Evolutionary conservation across 805 yeast genomes (phyloP).

Genomic region (Candida silvatica): DNA sequence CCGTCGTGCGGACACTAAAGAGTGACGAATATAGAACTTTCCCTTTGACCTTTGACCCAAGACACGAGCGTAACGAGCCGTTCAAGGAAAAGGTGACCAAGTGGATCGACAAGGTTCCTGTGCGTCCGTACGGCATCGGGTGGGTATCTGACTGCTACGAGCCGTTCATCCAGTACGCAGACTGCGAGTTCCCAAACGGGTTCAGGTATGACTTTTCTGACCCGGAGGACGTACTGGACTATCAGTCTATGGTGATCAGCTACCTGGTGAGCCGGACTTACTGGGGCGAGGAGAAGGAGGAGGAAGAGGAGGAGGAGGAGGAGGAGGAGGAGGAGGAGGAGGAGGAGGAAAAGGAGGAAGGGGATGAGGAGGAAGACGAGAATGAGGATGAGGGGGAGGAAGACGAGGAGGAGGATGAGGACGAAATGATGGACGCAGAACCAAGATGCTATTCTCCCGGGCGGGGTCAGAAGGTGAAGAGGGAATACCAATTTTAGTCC

Average conservation of each 20-base stretch:
- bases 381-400: no score
- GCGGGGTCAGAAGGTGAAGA: no score
- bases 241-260: constrained; percentile 46
- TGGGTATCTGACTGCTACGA: no score
- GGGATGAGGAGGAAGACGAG: no score
- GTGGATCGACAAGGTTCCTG: constrained; percentile 59
- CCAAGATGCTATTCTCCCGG: no score
- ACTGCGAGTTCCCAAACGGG: no score
- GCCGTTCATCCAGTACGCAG: constrained; percentile 29
- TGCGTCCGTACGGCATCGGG: constrained; percentile 22
- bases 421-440: no score
- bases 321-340: not conserved
- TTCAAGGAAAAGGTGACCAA: constrained; percentile 53
- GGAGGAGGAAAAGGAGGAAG: no score
- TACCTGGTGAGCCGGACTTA: constrained; percentile 33
- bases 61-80: constrained; percentile 55
- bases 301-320: not conserved
- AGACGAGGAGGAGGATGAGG: no score
- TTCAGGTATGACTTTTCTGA: constrained; percentile 28
- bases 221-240: constrained; percentile 38
- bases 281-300: constrained; percentile 14
- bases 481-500: no score
- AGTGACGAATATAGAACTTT: constrained; percentile 14
- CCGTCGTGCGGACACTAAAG: no score
- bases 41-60: constrained; percentile 51